These are phyloP conservation scores for Solanum pimpinellifolium DNA, from an alignment of 257 asterid species.

Conservation along the genomic window DNA sequence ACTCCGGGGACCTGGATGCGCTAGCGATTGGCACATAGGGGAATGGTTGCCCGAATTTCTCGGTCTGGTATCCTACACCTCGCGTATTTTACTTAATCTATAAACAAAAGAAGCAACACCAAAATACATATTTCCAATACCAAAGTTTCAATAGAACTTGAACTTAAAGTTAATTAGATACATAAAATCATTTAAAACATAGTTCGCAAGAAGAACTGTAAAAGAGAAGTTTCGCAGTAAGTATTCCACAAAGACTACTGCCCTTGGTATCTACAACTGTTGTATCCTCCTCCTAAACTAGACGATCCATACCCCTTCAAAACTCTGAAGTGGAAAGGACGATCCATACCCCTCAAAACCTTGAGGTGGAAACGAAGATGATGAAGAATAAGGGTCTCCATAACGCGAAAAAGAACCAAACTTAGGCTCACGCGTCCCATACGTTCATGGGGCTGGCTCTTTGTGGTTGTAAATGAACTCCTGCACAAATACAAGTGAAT, in stretches of 20 bases:
- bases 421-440: conserved; percentile 1
- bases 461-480: background rate
- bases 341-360: background rate
- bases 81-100: too few species aligned
- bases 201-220: background rate
- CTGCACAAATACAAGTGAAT: background rate
- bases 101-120: background rate
- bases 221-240: too few species aligned
- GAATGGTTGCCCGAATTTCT: too few species aligned
- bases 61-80: too few species aligned
- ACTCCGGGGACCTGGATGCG: too few species aligned
- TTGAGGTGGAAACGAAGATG: background rate
- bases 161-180: background rate
- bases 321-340: background rate
- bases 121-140: background rate
- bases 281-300: background rate
- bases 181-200: background rate
- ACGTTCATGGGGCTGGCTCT: conserved; percentile 1
- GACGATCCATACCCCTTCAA: conserved; percentile 10
- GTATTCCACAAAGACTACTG: background rate
- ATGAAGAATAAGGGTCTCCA: background rate
- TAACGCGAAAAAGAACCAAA: conserved; percentile 1
- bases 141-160: background rate
- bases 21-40: too few species aligned
- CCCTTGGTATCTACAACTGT: conserved; percentile 1